Evolutionary conservation across 495 filamentous ascomycete species (phyloP).

Genomic region (Penicillium turbatum): DNA sequence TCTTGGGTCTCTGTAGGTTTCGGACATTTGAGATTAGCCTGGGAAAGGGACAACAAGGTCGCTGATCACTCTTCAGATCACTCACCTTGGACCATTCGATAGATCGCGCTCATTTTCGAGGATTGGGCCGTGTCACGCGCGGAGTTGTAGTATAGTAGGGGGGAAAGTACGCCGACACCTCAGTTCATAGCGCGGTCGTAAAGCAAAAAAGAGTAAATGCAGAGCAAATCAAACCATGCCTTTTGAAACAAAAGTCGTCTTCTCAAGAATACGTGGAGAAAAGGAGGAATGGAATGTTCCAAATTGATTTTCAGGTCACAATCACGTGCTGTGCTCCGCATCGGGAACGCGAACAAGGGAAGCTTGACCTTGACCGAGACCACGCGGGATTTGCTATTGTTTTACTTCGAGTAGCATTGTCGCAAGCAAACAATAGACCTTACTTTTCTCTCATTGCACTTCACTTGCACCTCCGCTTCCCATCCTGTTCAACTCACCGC

Average conservation of each 20-base stretch:
- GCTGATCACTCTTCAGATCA: not conserved
- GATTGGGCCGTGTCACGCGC: constrained; percentile 15
- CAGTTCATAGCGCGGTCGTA: constrained; percentile 2
- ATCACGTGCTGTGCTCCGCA: constrained; percentile 26
- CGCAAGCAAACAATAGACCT: not conserved
- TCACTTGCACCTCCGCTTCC: not conserved
- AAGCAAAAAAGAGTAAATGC: constrained; percentile 1
- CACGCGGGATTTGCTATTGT: constrained; percentile 2
- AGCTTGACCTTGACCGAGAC: constrained; percentile 3
- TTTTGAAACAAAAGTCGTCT: constrained; percentile 2
- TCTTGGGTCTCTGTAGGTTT: constrained; percentile 47
- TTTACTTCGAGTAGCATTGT: not conserved
- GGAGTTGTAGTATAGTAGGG: constrained; percentile 8
- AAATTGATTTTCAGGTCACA: constrained; percentile 18
- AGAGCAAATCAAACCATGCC: constrained; percentile 7
- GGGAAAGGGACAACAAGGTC: not conserved
- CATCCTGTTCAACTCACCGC: not conserved
- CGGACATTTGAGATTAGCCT: constrained; percentile 14
- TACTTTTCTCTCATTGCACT: not conserved
- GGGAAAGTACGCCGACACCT: constrained; percentile 6
- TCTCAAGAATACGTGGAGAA: constrained; percentile 11
- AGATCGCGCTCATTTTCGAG: constrained; percentile 36
- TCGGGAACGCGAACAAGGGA: constrained; percentile 18
- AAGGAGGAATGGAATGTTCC: constrained; percentile 15
- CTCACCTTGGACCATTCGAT: constrained; percentile 44